Base-by-base conservation (phyloP, 257 asterid genomes). In the Fraxinus americana region DNA sequence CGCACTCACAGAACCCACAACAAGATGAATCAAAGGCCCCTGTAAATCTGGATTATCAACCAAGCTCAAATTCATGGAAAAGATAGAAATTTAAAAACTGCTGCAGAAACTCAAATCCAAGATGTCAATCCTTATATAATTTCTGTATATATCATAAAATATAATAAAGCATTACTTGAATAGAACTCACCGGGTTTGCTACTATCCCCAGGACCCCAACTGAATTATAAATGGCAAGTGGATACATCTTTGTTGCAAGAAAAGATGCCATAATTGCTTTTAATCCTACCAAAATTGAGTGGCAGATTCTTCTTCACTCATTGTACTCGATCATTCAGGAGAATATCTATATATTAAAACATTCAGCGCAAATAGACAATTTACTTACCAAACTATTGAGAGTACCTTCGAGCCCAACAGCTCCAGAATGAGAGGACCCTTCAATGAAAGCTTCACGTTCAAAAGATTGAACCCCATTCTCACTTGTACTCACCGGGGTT, bases 201-300 rank as follows among this genome's bases (percentile, higher is more conserved):
- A 72, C 59, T 70, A 65, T 30, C n/a, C n/a, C n/a, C n/a, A n/a
- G n/a, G n/a, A n/a, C 71, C 66, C 67, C 77, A 66, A 59, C 19
- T 12, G 85, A 79, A 74, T 73, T 29, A 27, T 77, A 81, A 82
- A 86, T 67, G 77, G 84, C 25, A 25, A 77, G 70, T 13, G 83
- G 72, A 57, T 39, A 66, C 65, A 82, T 82, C 76, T 81, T 82
- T 32, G 0, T 50, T 59, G 77, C 61, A 30, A 68, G 30, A 79
- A 82, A 77, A 79, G 85, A 81, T 74, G 85, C 83, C 90, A 84
- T 86, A 16, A 5, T 35, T 57, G 54, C 76, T 38, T 38, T 72
- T 25, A 59, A 48, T n/a, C 70, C 72, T 68, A 82, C 72, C 77
- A 73, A 65, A 52, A n/a, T 36, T 29, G 38, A 5, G 73, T 41